A percentile compares a stretch with the other conserved stretches of the same genome.
Evolutionary conservation across 2,329 filamentous ascomycete genomes (phyloP).

Genomic region (Phyllosticta ampelicida): DNA sequence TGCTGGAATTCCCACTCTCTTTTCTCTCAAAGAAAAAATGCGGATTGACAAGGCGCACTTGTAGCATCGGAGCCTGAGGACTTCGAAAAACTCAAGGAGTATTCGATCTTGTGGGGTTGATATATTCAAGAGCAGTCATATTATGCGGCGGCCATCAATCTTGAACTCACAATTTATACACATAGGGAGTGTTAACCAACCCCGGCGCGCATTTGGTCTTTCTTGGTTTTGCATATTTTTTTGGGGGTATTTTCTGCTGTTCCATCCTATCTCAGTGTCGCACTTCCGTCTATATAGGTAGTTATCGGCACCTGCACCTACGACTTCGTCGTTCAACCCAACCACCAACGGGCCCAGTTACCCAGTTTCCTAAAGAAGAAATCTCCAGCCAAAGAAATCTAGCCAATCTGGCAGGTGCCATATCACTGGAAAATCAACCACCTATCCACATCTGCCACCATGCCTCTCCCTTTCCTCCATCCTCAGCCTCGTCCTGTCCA

Average conservation of each 20-base stretch:
- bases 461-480: not conserved
- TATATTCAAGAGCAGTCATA: not conserved
- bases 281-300: not conserved
- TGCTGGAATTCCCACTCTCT: not conserved
- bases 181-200: not conserved
- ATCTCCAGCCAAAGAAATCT: not conserved
- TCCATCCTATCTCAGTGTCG: too few species aligned
- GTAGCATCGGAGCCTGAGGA: too few species aligned
- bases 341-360: not conserved
- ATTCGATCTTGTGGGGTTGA: too few species aligned
- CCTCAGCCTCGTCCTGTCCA: not conserved
- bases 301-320: not conserved
- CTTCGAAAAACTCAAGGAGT: too few species aligned
- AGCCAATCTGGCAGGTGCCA: too few species aligned
- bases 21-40: not conserved
- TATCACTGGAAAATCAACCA: not conserved
- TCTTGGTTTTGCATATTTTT: not conserved
- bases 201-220: not conserved
- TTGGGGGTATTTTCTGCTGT: not conserved
- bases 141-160: too few species aligned
- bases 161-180: too few species aligned
- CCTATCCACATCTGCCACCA: not conserved
- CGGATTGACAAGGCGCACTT: not conserved
- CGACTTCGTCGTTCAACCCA: not conserved
- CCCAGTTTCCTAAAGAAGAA: not conserved